Evolutionary conservation across 2,329 filamentous ascomycete genomes (phyloP).

Genomic region (Pseudogymnoascus sp.): DNA sequence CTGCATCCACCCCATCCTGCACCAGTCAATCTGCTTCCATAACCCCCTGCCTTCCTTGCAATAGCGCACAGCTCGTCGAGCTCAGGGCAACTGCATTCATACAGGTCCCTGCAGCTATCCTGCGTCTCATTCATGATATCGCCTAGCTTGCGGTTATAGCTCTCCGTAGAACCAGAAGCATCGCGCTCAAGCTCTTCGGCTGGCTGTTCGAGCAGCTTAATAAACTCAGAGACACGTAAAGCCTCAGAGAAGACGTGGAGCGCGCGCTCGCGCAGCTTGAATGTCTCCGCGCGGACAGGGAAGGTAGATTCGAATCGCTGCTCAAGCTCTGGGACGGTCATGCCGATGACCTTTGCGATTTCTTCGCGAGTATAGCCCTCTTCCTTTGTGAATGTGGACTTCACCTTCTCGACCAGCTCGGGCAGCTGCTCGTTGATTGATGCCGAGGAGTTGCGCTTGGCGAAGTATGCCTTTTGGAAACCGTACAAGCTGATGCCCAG

Average conservation of each 20-base stretch:
- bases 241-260: conserved; percentile 90
- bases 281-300: conserved; percentile 78
- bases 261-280: conserved; percentile 81
- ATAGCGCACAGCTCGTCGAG: conserved; percentile 84
- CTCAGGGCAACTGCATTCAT: conserved; percentile 88
- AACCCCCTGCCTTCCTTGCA: conserved; percentile 69
- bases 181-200: conserved; percentile 27
- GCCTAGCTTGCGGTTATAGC: conserved; percentile 65
- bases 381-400: conserved; percentile 65
- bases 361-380: conserved; percentile 86
- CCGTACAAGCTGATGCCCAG: conserved; percentile 77
- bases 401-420: conserved; percentile 62
- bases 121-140: conserved; percentile 85
- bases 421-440: conserved; percentile 60
- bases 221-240: conserved; percentile 76
- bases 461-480: conserved; percentile 81
- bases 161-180: conserved; percentile 46
- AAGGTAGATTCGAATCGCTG: conserved; percentile 78
- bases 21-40: conserved; percentile 81
- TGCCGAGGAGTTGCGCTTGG: conserved; percentile 26
- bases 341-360: conserved; percentile 64
- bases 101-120: conserved; percentile 75
- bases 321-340: conserved; percentile 66
- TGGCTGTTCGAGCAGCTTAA: conserved; percentile 61
- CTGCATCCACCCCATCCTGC: conserved; percentile 96